Conservation (phyloP, 192 early-diverging fungal genomes). For the Backusella westeae region DNA sequence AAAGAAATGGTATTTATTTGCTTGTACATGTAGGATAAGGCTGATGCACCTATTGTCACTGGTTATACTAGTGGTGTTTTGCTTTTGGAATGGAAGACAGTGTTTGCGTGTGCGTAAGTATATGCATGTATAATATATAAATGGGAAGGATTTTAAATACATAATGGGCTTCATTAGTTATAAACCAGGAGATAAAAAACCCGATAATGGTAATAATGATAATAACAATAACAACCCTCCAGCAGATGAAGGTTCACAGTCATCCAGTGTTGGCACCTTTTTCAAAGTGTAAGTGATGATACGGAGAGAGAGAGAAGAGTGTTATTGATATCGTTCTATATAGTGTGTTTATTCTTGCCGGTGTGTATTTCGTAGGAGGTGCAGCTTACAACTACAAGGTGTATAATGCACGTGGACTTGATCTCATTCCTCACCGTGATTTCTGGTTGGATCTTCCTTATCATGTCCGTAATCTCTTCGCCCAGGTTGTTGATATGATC, state of each 20-base stretch:
- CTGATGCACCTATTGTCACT: constrained; percentile 7
- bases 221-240: neutral
- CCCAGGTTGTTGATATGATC: constrained; percentile 27
- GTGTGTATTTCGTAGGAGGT: constrained; percentile 33
- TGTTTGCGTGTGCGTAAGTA: constrained; percentile 23
- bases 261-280: constrained; percentile 13
- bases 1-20: neutral
- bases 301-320: neutral
- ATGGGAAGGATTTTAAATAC: neutral
- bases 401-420: constrained; percentile 36
- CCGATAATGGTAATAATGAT: constrained; percentile 7
- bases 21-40: constrained; percentile 1
- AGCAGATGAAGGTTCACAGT: neutral
- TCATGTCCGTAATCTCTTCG: constrained; percentile 26
- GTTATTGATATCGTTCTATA: neutral
- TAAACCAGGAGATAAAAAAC: constrained; percentile 4
- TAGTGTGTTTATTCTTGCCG: constrained; percentile 13
- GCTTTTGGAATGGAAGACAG: constrained; percentile 21
- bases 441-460: constrained; percentile 32
- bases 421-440: constrained; percentile 36
- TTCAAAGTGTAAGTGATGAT: constrained; percentile 14
- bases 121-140: neutral
- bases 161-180: neutral
- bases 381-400: constrained; percentile 36
- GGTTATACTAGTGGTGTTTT: constrained; percentile 7